Evolutionary conservation across 179 eudicot species (phyloP).

Genomic region (Spergularia azorica): DNA sequence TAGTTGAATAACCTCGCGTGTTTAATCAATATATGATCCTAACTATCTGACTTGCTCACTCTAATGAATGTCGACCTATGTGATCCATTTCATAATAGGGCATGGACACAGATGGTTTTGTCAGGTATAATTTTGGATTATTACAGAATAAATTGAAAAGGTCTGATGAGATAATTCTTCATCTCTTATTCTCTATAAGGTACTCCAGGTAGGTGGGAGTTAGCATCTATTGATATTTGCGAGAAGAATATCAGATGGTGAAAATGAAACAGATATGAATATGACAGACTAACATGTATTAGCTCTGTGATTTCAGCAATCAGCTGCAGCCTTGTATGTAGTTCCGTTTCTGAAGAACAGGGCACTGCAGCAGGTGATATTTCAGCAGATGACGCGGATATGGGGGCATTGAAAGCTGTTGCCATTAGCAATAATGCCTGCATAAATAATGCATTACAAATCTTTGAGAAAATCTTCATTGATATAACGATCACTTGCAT

Average conservation of each 20-base stretch:
- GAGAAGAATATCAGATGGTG: neutral
- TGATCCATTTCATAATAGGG: neutral
- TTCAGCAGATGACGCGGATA: slow-evolving; percentile 12
- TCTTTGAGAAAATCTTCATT: neutral
- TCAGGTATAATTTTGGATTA: neutral
- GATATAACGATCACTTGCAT: neutral
- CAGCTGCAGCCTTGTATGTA: slow-evolving; percentile 20
- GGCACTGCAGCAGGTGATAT: slow-evolving; percentile 14
- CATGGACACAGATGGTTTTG: neutral
- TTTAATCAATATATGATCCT: neutral
- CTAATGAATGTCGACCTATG: neutral
- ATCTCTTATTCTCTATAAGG: neutral
- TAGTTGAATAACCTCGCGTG: neutral
- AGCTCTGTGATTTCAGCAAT: slow-evolving; percentile 24
- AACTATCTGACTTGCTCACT: neutral
- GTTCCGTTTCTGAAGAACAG: slow-evolving; percentile 7
- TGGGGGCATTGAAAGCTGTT: slow-evolving; percentile 15
- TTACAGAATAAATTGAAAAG: neutral
- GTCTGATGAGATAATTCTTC: neutral
- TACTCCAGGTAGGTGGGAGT: too few relatives aligned
- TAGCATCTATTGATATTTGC: neutral
- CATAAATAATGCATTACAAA: neutral
- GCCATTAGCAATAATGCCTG: slow-evolving; percentile 20
- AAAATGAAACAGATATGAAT: neutral
- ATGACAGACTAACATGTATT: slow-evolving; percentile 17